These are phyloP conservation scores for Stephanodiscus minutulus DNA, from an alignment of 108 stramenopile genomes.

Conservation along the genomic window DNA sequence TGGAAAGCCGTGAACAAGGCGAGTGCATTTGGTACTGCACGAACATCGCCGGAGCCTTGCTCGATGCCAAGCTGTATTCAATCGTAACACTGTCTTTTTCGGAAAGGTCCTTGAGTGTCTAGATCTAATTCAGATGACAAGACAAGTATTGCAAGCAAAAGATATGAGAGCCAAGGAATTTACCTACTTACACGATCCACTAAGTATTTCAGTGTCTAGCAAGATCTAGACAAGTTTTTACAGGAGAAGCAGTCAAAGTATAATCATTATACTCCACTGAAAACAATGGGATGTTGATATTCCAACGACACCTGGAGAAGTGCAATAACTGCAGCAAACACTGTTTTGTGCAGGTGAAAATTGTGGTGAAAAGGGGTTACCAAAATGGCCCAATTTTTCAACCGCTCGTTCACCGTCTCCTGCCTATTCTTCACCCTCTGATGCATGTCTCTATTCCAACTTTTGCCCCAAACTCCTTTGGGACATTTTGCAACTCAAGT, in stretches of 20 bases:
- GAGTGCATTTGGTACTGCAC: no score
- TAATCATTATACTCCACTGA: constrained; percentile 13
- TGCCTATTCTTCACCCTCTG: constrained; percentile 15
- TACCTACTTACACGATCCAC: no score
- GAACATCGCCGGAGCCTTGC: no score
- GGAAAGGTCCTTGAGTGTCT: no score
- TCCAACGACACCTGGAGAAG: constrained; percentile 6
- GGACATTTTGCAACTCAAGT: constrained; percentile 16
- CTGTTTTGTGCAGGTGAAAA: constrained; percentile 1
- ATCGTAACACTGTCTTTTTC: no score
- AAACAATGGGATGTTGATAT: constrained; percentile 11
- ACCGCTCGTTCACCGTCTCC: constrained; percentile 33
- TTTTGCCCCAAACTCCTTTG: not conserved
- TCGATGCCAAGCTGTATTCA: no score
- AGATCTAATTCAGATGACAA: no score
- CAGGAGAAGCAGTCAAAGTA: not conserved
- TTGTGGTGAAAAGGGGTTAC: not conserved
- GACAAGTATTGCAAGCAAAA: no score
- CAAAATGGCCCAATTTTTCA: constrained; percentile 25
- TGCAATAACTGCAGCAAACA: constrained; percentile 11
- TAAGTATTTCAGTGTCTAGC: no score
- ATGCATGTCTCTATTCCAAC: not conserved
- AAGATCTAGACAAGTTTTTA: no score
- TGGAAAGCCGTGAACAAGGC: no score
- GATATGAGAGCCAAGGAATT: no score